These are phyloP conservation scores for Camelina laxa DNA, from an alignment of 345 rosid species.

Conservation along the genomic window DNA sequence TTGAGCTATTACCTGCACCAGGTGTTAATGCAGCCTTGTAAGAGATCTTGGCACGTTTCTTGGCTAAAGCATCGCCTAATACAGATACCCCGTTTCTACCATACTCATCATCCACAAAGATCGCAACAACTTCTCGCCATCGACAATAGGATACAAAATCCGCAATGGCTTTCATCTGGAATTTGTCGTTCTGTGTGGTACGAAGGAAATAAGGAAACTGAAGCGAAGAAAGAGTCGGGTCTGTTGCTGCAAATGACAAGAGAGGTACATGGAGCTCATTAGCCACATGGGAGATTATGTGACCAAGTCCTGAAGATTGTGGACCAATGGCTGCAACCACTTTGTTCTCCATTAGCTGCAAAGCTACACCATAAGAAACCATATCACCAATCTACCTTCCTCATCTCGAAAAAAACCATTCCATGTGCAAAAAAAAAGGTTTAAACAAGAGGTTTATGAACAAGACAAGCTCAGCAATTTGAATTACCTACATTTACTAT, in stretches of 20 bases:
- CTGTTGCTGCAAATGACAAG: constrained; percentile 75
- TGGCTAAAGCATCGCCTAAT: constrained; percentile 76
- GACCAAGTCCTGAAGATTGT: constrained; percentile 92
- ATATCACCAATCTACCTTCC: constrained; percentile 44
- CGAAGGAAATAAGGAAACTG: constrained; percentile 69
- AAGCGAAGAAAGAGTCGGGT: constrained; percentile 62
- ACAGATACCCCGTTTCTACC: constrained; percentile 82
- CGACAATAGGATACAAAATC: constrained; percentile 62
- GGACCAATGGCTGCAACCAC: constrained; percentile 86
- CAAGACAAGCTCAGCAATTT: constrained; percentile 9
- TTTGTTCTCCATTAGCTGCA: constrained; percentile 80
- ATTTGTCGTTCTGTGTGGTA: constrained; percentile 64
- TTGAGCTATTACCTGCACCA: constrained; percentile 50
- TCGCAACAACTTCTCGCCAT: constrained; percentile 86
- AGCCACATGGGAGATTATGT: constrained; percentile 73
- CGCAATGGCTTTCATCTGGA: constrained; percentile 87
- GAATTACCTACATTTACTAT: not conserved
- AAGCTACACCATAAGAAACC: constrained; percentile 63
- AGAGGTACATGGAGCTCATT: constrained; percentile 76
- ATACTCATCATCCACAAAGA: constrained; percentile 89
- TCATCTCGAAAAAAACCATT: not conserved
- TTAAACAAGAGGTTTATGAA: not conserved
- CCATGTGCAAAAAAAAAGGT: not conserved
- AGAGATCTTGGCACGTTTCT: constrained; percentile 73
- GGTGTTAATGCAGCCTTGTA: constrained; percentile 76